phyloP scores from a whole-genome alignment of 768 basidiomycete species.

The Polyporus arcularius region DNA sequence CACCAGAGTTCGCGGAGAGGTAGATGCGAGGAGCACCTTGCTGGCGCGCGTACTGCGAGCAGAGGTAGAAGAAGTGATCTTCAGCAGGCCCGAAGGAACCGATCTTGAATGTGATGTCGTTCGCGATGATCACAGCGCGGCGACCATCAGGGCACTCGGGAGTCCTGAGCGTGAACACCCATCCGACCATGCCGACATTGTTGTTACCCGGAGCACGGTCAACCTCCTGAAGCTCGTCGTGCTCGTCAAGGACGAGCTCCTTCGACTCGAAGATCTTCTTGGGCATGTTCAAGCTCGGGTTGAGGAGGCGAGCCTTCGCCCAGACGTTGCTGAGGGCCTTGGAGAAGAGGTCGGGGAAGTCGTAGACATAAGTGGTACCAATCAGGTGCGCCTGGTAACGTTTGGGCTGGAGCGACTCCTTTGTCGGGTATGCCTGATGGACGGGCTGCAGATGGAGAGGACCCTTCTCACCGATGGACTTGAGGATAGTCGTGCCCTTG shows the following conservation, averaged over 20 bases:
- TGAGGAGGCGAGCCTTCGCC: conserved; percentile 65
- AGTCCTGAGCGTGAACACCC: conserved; percentile 90
- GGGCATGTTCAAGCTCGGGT: conserved; percentile 71
- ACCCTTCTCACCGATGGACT: conserved; percentile 97
- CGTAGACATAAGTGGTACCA: conserved; percentile 98
- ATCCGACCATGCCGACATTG: conserved; percentile 95
- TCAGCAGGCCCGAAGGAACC: conserved; percentile 96
- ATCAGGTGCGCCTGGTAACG: conserved; percentile 98
- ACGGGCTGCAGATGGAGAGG: conserved; percentile 96
- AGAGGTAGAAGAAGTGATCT: conserved; percentile 95
- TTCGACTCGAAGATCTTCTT: conserved; percentile 79
- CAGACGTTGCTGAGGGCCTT: conserved; percentile 95
- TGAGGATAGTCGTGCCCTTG: conserved; percentile 92
- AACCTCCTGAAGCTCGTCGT: conserved; percentile 88
- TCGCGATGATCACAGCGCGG: conserved; percentile 86
- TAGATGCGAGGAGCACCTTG: conserved; percentile 93
- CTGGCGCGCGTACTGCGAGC: conserved; percentile 88
- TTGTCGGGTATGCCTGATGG: conserved; percentile 91
- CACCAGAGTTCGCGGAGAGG: conserved; percentile 98
- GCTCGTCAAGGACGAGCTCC: conserved; percentile 93
- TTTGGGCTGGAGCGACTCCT: conserved; percentile 97
- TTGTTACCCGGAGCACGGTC: conserved; percentile 93
- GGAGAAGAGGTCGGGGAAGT: conserved; percentile 98
- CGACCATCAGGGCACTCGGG: conserved; percentile 93
- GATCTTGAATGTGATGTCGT: conserved; percentile 98